Evolutionary conservation across 108 stramenopile genomes (phyloP).

Genomic region (Cyclotella distinguenda): DNA sequence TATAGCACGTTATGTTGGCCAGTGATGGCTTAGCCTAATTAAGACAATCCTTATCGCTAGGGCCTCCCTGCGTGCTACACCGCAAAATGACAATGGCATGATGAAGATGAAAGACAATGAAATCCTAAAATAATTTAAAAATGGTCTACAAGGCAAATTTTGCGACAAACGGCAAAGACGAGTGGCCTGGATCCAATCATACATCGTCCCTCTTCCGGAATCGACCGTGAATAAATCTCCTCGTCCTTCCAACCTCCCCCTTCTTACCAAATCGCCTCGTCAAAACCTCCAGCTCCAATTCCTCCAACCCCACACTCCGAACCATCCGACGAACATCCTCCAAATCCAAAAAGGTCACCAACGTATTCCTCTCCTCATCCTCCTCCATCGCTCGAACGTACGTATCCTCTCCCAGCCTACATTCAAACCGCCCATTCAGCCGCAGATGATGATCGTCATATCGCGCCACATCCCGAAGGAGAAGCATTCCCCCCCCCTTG

Average conservation of each 20-base stretch:
- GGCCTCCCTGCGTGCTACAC: too few species aligned
- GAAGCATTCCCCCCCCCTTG: conserved; percentile 64
- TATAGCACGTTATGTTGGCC: too few species aligned
- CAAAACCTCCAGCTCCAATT: conserved; percentile 62
- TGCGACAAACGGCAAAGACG: not conserved
- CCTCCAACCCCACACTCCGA: conserved; percentile 54
- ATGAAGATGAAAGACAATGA: too few species aligned
- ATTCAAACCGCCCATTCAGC: conserved; percentile 22
- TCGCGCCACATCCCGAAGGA: conserved; percentile 88
- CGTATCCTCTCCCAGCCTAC: conserved; percentile 64
- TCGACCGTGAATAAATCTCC: conserved; percentile 30
- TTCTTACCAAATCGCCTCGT: conserved; percentile 60
- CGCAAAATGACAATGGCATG: too few species aligned
- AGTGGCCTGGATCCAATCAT: not conserved
- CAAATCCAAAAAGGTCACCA: conserved; percentile 72
- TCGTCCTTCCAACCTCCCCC: conserved; percentile 17
- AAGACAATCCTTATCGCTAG: too few species aligned
- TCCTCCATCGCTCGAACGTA: conserved; percentile 40
- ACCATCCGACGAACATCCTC: conserved; percentile 66
- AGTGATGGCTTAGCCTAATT: too few species aligned
- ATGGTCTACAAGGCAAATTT: not conserved
- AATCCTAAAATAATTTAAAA: too few species aligned
- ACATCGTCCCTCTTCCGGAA: conserved; percentile 11
- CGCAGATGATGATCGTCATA: conserved; percentile 85
- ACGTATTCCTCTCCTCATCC: conserved; percentile 55